Evolutionary conservation across 805 yeast genomes (phyloP), one percentile per base, ranked within the genome.

Genomic region (Metschnikowia lunata): DNA sequence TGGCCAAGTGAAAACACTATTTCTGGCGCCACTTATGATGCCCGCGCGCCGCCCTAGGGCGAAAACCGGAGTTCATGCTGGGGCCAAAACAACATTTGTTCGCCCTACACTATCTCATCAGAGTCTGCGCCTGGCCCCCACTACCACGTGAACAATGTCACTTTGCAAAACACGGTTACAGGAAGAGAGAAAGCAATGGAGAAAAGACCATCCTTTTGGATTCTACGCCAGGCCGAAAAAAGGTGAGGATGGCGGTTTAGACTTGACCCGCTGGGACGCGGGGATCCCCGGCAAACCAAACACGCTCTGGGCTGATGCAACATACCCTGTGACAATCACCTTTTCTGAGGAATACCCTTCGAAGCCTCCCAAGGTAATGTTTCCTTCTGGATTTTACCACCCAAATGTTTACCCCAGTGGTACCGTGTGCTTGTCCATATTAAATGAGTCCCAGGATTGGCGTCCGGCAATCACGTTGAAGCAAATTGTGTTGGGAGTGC

Each of bases 321-420:
- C 84, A 0, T 93, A 80, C 61, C 96, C 97, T 11, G 71, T 93
- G 32, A 80, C 89, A 2, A 80, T 93, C 31, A 66, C 73, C 8
- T 93, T 93, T 64, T 88, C 97, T 1, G 85, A 82, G 42, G 98
- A 91, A 49, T 93, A 88, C 60, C 99, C 99, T 2, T 85, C 96
- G 7, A 91, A 91, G 63, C 99, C 99, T 1, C 98, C 98, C 34
- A 89, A 88, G 59, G 89, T 95, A 46, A 80, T 78, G 66, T 89
- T 93, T 54, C 96, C 96, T 2, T 78, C 82, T 2, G 87, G 85
- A 0, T 93, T 93, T 58, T 93, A 89, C 67, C 99, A 93, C 65
- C 99, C 99, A 10, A 93, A 93, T 58, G 91, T 93, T 8, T 93
- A 93, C 58, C 99, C 99, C 1, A 86, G 96, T 44, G 99, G 99